phyloP scores from a whole-genome alignment of 2,329 filamentous ascomycete genomes.

The Phaeoacremonium minimum region DNA sequence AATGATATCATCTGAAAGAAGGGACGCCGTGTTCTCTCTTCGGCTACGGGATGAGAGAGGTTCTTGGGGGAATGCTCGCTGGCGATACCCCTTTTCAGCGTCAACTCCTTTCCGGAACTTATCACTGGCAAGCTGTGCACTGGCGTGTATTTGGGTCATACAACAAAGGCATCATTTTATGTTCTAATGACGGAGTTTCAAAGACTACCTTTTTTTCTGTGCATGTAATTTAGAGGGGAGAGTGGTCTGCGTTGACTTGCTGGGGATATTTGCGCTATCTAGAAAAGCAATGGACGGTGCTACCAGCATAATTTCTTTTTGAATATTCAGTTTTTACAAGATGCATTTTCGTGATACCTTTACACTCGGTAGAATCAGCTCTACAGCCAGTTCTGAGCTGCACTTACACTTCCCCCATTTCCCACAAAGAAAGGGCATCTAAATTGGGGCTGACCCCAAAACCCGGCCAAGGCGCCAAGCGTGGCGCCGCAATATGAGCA shows the following conservation, averaged over 20 bases:
- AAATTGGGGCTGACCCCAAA: no score
- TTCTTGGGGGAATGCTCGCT: background rate
- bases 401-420: no score
- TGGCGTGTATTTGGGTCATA: background rate
- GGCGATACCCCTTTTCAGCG: background rate
- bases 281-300: background rate
- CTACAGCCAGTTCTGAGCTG: no score
- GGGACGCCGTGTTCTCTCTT: background rate
- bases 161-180: background rate
- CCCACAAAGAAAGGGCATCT: no score
- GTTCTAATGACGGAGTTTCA: background rate
- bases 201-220: background rate
- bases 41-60: background rate
- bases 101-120: background rate
- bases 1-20: no score
- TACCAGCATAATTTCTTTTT: background rate
- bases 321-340: no score
- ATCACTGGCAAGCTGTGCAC: background rate
- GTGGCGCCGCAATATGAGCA: no score
- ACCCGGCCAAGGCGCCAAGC: no score
- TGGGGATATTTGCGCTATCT: background rate
- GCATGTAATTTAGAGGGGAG: background rate
- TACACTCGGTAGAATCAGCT: no score
- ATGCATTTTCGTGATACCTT: no score
- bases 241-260: background rate